Evolutionary conservation across 345 rosid genomes (phyloP).

Genomic region (Camelina sativa): DNA sequence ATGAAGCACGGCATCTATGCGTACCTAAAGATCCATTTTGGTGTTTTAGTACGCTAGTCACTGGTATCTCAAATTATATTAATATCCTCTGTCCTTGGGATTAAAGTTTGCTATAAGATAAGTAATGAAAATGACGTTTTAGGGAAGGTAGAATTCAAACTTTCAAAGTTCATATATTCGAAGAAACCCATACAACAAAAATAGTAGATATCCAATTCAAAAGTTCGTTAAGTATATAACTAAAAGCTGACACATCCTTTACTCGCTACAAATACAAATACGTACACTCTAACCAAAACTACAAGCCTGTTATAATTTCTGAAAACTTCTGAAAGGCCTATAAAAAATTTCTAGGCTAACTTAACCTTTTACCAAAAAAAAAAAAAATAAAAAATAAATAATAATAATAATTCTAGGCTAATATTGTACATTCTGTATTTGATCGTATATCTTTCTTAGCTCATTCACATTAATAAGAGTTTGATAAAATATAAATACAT

Average conservation of each 20-base stretch:
- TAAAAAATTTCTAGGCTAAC: too few species aligned
- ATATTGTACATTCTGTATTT: background rate
- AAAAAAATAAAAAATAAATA: too few species aligned
- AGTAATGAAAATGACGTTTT: constrained; percentile 10
- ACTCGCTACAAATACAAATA: background rate
- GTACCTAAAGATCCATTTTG: constrained; percentile 27
- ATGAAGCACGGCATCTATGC: constrained; percentile 1
- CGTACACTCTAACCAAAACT: background rate
- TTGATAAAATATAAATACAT: background rate
- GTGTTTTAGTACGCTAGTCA: constrained; percentile 10
- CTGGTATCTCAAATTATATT: background rate
- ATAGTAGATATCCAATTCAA: background rate
- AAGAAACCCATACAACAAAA: background rate
- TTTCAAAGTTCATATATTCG: background rate
- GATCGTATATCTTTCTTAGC: background rate
- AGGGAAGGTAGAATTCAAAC: background rate
- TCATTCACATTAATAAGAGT: background rate
- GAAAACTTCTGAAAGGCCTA: background rate
- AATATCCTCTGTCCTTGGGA: constrained; percentile 4
- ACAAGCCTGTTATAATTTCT: background rate
- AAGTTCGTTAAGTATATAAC: background rate
- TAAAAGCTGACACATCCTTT: background rate
- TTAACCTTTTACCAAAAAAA: too few species aligned
- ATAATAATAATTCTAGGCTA: too few species aligned
- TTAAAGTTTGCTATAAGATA: background rate